A percentile compares a stretch with the other conserved stretches of the same genome.
Evolutionary conservation across 2,329 filamentous ascomycete genomes (phyloP).

Genomic region (Metarhizium album): DNA sequence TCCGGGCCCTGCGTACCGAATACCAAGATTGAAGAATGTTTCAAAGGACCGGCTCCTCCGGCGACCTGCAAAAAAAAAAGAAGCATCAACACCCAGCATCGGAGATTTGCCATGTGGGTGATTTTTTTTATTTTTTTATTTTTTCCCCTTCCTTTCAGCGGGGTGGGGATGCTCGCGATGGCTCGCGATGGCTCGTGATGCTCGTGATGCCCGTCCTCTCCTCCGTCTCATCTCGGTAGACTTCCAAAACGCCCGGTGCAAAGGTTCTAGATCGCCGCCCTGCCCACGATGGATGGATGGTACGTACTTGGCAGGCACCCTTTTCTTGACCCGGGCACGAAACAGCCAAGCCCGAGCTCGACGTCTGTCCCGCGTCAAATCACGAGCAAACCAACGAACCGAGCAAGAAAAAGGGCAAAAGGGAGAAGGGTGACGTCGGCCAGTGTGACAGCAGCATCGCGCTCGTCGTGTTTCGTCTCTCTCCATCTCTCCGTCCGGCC

Average conservation of each 20-base stretch:
- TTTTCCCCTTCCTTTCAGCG: background rate
- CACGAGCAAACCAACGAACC: background rate
- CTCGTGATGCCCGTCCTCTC: no score
- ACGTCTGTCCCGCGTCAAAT: no score
- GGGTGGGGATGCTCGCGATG: background rate
- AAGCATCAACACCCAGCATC: background rate
- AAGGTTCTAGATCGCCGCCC: background rate
- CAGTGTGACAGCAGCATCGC: background rate
- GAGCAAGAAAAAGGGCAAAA: background rate
- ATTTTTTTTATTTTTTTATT: background rate
- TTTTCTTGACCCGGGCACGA: no score
- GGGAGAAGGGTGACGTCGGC: background rate
- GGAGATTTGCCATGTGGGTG: background rate
- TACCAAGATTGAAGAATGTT: background rate
- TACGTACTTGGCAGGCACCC: background rate
- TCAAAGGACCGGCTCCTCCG: background rate
- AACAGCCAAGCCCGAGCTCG: no score
- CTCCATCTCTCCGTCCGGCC: background rate
- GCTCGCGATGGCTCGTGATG: background rate
- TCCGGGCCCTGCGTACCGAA: no score
- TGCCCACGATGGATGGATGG: no score
- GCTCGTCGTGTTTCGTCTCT: no score
- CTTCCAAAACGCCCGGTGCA: background rate
- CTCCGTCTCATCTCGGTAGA: background rate
- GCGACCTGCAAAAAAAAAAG: background rate